Base-by-base conservation (phyloP, 2,329 filamentous ascomycete genomes). In the Xylariaceae sp. region DNA sequence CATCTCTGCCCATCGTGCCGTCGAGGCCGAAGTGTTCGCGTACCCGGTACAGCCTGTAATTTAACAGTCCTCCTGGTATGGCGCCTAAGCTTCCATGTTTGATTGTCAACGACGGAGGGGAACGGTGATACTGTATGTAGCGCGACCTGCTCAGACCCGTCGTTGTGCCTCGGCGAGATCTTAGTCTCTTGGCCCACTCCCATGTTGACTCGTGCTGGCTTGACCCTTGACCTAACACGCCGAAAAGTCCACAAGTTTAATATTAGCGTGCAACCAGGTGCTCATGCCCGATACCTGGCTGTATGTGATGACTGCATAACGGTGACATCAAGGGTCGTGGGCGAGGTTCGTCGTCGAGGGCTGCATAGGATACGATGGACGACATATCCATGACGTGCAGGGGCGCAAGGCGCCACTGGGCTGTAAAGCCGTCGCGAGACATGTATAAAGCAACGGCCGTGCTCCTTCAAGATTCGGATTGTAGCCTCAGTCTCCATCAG, bases 181-280 rank as follows among this genome's bases (percentile, higher is more conserved):
- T 57, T 57, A 49, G 39, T 60, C 58, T 18, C 57, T 57, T 63
- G 56, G 42, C 42, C n/a, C 42, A 13, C 42, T 45, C 1, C 13
- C 13, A 58, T 17, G 15, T 58, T 58, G 58, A 44, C 56, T 57
- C 54, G 57, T 61, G 54, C 52, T 42, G 9, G 37, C 8, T 39
- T 39, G 47, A 59, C 53, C 64, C 64, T 63, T 62, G 61, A 60
- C 44, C 62, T 56, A 58, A 62, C 56, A 58, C 37, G 58, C 53
- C 51, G 50, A 58, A 49, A 42, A 39, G 35, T 47, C 35, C 60
- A 58, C 64, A 59, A 39, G 56, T 53, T 45, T 45, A 13, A 3
- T 30, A 10, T 49, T n/a, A 30, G 47, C 30, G 47, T 18, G 47
- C 30, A 11, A 49, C 18, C 17, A 17, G 45, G 13, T 48, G 11